Evolutionary conservation across 2,329 filamentous ascomycete genomes (phyloP), one percentile per base, ranked within the genome.

Genomic region (Pseudopyrenochaeta lycopersici): DNA sequence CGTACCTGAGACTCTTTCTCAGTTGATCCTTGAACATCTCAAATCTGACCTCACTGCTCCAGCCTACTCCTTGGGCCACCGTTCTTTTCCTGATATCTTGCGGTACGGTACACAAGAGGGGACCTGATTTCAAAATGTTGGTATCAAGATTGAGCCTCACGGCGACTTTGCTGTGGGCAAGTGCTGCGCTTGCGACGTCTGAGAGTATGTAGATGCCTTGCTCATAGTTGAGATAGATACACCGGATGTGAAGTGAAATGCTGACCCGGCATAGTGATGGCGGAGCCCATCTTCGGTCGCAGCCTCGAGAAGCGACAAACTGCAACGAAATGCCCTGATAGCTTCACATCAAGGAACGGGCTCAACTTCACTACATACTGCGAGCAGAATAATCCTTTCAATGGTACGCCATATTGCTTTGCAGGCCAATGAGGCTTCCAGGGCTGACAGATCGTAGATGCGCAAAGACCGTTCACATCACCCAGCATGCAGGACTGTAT

Each of bases 281-380:
- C 56, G 33, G 54, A 64, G 30, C 56, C 56, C 12, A 33, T 66
- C 23, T 18, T 40, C 14, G 49, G 35, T 45, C 59, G 52, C 21
- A 56, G 59, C 29, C 49, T 65, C 15, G 57, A 46, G 21, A 32
- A 51, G 38, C 63, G 64, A n/a, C 61, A 62, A 39, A 43, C 41
- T 15, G n/a, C 38, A 5, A 42, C 52, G 3, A 39, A 48, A 46
- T 73, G 71, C 49, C 54, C 63, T 4, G 32, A 49, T 12, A 51
- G 41, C 15, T 73, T 71, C 40, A 67, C 59, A 29, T 62, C 67
- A 3, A 51, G 54, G 31, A 74, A 74, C 33, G 71, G 71, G 5
- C 54, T 72, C 30, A 67, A 63, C 49, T 74, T 72, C 45, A 70
- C 69, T 5, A 66, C 60, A 15, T 67, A 68, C 46, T 74, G 71